phyloP scores from a whole-genome alignment of 2,329 filamentous ascomycete species.

The Fusarium sp. region DNA sequence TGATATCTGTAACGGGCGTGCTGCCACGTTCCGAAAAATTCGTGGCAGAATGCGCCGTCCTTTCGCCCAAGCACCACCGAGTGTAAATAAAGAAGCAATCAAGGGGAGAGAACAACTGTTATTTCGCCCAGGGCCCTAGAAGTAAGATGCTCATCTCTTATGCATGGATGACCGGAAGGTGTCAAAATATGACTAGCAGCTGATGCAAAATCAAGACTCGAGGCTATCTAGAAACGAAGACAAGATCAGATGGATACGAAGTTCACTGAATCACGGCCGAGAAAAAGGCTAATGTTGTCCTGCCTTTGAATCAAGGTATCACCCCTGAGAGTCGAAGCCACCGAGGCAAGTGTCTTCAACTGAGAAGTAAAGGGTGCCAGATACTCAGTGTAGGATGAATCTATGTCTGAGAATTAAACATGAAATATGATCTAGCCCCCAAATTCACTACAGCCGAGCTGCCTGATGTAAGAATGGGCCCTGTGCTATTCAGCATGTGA shows the following conservation, averaged over 20 bases:
- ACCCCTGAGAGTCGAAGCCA: neutral
- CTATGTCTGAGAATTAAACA: neutral
- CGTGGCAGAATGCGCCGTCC: neutral
- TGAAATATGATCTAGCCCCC: too few species aligned
- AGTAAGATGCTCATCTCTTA: neutral
- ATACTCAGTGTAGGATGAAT: neutral
- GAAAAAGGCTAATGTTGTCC: neutral
- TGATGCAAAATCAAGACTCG: neutral
- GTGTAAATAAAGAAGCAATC: neutral
- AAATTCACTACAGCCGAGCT: neutral
- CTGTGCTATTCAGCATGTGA: neutral
- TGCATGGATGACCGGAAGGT: neutral
- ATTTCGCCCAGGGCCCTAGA: neutral
- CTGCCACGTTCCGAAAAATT: conserved; percentile 9
- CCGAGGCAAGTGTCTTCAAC: neutral
- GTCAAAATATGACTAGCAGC: neutral
- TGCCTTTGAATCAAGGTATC: neutral
- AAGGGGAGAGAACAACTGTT: neutral
- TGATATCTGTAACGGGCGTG: conserved; percentile 11
- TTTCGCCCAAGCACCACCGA: neutral
- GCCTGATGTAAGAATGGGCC: neutral
- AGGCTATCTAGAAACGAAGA: neutral
- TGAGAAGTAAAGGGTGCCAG: neutral
- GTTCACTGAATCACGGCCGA: neutral
- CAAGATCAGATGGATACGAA: neutral